Evolutionary conservation across 2,329 filamentous ascomycete genomes (phyloP), one percentile per base, ranked within the genome.

Genomic region (Dactylellina sp.): DNA sequence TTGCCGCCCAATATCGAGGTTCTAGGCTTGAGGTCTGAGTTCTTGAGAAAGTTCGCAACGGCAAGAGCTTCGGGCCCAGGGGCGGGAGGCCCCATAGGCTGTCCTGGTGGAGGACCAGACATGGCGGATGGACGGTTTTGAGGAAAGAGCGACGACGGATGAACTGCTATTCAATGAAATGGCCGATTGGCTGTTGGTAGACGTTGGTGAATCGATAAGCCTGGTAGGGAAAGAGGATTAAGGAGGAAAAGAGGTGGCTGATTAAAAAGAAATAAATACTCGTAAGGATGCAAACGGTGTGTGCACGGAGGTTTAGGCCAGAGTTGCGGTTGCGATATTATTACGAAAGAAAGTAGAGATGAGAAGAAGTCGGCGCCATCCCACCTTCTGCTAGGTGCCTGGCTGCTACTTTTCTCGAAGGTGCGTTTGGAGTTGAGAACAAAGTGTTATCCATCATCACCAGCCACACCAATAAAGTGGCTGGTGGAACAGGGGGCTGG

Each of bases 1-100:
- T 97, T 93, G 79, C 95, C 95, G 77, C 97, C 93, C 77, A 98
- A 87, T 76, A 99, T 96, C 81, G 91, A 94, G 16, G 93, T 97
- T 76, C 95, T 86, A 16, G 87, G 86, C 86, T 99, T 99, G 76
- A 99, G 83, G 71, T 95, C 88, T 83, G 97, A 93, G 70, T 86
- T 82, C 77, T 89, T 89, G 71, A 99, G 84, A 83, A 96, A 99
- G 79, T 92, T 90, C 77, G 95, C 96, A 62, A 99, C 86, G 7
- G 93, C 93, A 49, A 98, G 83, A 18, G 93, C 93, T 79, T 93
- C 89, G 40, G 94, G 94, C 78, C 96, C 95, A 3, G 94, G 92
- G 22, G 94, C 92, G 60, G 72, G 77, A 35, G 76, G 76, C 55
- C 62, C 71, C 71, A 75, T 68, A 25, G 71, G 55, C 71, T 75